phyloP scores from a whole-genome alignment of 148 eudicot species.

The Dianthus caryophyllus region DNA sequence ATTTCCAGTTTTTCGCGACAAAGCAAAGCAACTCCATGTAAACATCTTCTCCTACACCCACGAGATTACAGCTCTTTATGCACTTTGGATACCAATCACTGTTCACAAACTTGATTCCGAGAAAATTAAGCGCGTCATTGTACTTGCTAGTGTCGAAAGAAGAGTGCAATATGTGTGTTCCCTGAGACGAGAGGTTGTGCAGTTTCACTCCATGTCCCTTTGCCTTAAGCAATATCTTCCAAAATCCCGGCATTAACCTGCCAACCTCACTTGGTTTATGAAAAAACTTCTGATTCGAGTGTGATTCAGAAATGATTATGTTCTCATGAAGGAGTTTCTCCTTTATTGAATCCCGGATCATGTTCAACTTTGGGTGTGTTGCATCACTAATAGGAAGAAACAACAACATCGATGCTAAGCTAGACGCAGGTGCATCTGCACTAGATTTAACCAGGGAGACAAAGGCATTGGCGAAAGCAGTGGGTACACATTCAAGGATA shows the following conservation, averaged over 20 bases:
- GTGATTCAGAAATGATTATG: conserved; percentile 51
- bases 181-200: conserved; percentile 56
- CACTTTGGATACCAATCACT: conserved; percentile 60
- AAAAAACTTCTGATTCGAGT: conserved; percentile 39
- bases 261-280: conserved; percentile 56
- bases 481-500: conserved; percentile 57
- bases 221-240: conserved; percentile 43
- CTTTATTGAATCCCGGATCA: conserved; percentile 38
- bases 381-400: conserved; percentile 44
- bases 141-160: conserved; percentile 49
- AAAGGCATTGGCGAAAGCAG: conserved; percentile 52
- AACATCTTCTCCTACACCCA: conserved; percentile 39
- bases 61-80: conserved; percentile 54
- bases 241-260: conserved; percentile 43
- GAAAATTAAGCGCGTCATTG: conserved; percentile 36
- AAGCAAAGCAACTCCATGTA: conserved; percentile 51
- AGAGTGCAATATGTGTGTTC: conserved; percentile 43
- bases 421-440: conserved; percentile 40
- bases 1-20: conserved; percentile 42
- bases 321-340: conserved; percentile 31
- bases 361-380: conserved; percentile 36
- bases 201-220: conserved; percentile 36
- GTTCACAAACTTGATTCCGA: conserved; percentile 41
- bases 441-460: conserved; percentile 34
- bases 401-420: conserved; percentile 37